Evolutionary conservation across 371 early-diverging fungal species (phyloP).

Genomic region (Quaeritorhiza haematococci): DNA sequence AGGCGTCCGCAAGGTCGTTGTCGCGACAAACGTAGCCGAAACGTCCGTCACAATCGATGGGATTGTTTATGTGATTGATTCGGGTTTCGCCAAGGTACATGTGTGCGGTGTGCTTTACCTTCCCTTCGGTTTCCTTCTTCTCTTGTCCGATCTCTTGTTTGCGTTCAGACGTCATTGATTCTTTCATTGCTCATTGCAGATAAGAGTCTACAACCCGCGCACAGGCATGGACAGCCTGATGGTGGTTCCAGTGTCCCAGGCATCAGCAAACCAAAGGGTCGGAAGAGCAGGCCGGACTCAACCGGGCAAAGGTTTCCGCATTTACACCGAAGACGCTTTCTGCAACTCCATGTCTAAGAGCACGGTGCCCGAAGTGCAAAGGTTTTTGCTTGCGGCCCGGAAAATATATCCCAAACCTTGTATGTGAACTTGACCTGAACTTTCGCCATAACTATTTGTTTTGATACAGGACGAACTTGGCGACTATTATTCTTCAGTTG

Average conservation of each 20-base stretch:
- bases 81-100: constrained; percentile 74
- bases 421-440: background rate
- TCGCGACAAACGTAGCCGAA: constrained; percentile 69
- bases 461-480: constrained; percentile 37
- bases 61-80: constrained; percentile 79
- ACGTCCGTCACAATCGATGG: constrained; percentile 84
- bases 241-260: constrained; percentile 61
- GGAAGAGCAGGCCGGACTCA: constrained; percentile 76
- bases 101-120: background rate
- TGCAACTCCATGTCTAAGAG: constrained; percentile 38
- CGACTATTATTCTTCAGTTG: constrained; percentile 58
- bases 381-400: constrained; percentile 23
- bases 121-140: too few species aligned
- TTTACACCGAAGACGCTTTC: constrained; percentile 70
- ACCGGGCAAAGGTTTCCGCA: constrained; percentile 63
- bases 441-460: constrained; percentile 15
- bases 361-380: constrained; percentile 69
- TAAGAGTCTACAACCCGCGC: constrained; percentile 24
- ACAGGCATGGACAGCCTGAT: constrained; percentile 55
- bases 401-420: background rate
- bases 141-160: background rate
- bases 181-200: background rate
- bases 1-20: constrained; percentile 67
- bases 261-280: constrained; percentile 72
- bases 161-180: background rate